These are phyloP conservation scores for Craterostigma plantagineum DNA, from an alignment of 257 asterid genomes.

Conservation along the genomic window DNA sequence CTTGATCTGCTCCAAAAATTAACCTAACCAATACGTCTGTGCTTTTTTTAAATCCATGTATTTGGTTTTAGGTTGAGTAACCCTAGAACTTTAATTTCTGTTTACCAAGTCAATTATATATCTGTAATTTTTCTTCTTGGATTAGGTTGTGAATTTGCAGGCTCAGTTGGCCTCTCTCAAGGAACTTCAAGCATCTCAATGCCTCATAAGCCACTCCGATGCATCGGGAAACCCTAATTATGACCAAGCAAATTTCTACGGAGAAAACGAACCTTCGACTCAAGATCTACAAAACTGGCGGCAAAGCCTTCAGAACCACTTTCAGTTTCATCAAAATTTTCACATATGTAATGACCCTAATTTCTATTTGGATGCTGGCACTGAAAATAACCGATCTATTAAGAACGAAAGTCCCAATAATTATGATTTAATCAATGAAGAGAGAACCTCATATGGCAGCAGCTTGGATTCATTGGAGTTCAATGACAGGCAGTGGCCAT, in stretches of 20 bases:
- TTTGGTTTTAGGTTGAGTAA: background rate
- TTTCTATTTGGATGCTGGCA: constrained; percentile 1
- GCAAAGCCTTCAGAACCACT: too few species aligned
- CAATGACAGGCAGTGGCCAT: constrained; percentile 33
- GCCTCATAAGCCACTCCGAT: constrained; percentile 24
- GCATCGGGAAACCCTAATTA: too few species aligned
- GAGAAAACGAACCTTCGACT: background rate
- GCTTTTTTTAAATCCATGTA: too few species aligned
- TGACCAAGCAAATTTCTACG: constrained; percentile 7
- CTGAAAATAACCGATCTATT: constrained; percentile 8
- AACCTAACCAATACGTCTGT: too few species aligned
- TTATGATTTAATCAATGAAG: constrained; percentile 7
- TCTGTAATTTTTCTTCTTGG: background rate
- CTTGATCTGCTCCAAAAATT: too few species aligned
- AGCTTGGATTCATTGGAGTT: constrained; percentile 41
- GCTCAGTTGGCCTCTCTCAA: constrained; percentile 31
- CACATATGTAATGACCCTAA: too few species aligned
- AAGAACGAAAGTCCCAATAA: constrained; percentile 13
- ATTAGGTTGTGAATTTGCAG: constrained; percentile 35
- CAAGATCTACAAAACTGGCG: too few species aligned
- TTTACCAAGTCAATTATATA: background rate
- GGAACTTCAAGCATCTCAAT: constrained; percentile 14
- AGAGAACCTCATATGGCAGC: constrained; percentile 14
- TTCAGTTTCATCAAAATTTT: too few species aligned
- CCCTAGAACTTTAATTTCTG: background rate